Evolutionary conservation across 192 early-diverging fungal genomes (phyloP).

Genomic region (Coemansia sp.): DNA sequence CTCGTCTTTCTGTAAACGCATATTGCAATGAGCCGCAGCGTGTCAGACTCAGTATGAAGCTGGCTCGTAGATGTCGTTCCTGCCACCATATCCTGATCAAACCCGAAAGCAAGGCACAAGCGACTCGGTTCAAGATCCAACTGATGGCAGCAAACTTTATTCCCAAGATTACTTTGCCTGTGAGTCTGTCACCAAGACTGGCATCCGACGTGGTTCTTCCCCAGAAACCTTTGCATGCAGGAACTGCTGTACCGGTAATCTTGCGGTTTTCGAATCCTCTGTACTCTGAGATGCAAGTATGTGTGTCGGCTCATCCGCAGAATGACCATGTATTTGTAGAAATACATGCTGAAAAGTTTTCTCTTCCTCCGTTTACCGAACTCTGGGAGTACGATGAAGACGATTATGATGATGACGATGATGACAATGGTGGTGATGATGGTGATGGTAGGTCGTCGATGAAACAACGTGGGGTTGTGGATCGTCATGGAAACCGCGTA

Average conservation of each 20-base stretch:
- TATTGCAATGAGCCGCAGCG: conserved; percentile 65
- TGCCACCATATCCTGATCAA: conserved; percentile 91
- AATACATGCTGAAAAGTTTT: conserved; percentile 64
- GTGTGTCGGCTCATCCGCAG: conserved; percentile 49
- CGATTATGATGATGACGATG: conserved; percentile 44
- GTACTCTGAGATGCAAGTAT: conserved; percentile 68
- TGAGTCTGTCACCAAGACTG: conserved; percentile 14
- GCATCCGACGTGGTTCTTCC: conserved; percentile 22
- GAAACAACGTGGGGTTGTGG: conserved; percentile 31
- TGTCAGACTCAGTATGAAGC: conserved; percentile 83
- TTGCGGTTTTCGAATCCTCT: conserved; percentile 81
- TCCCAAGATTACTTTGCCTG: conserved; percentile 67
- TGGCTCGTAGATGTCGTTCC: conserved; percentile 77
- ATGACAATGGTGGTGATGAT: conserved; percentile 19
- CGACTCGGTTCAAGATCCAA: conserved; percentile 86
- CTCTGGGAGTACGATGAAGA: conserved; percentile 80
- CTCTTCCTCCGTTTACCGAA: conserved; percentile 72
- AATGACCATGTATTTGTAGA: conserved; percentile 52
- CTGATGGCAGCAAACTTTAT: conserved; percentile 79
- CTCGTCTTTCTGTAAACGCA: conserved; percentile 57
- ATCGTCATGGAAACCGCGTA: conserved; percentile 44
- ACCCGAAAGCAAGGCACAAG: conserved; percentile 88
- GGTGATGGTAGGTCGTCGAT: not conserved
- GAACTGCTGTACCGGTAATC: conserved; percentile 51
- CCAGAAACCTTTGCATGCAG: conserved; percentile 38